These are phyloP conservation scores for Anacardium occidentale DNA, from an alignment of 345 rosid genomes.

Conservation along the genomic window DNA sequence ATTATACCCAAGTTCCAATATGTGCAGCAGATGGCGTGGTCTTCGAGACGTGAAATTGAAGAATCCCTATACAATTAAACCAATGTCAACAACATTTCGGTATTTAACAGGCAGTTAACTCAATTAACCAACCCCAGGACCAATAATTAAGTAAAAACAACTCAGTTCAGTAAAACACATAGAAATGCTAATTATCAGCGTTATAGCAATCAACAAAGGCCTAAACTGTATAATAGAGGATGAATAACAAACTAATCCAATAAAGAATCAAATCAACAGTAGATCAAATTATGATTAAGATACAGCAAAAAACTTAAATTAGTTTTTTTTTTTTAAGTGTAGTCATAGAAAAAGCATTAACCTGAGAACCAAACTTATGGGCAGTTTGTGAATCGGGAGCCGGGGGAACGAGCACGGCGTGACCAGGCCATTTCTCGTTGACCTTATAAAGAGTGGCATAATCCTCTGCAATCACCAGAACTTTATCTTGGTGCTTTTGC, in stretches of 20 bases:
- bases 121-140: not conserved
- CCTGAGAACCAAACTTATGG: conserved; percentile 93
- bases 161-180: too few relatives aligned
- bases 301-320: conserved; percentile 1
- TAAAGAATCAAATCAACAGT: not conserved
- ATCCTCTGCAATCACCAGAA: conserved; percentile 96
- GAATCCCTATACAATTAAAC: conserved; percentile 57
- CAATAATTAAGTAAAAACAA: not conserved
- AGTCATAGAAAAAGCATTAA: conserved; percentile 10
- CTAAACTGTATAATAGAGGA: not conserved
- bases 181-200: too few relatives aligned
- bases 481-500: conserved; percentile 74
- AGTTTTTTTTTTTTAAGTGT: not conserved
- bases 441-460: conserved; percentile 78
- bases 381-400: conserved; percentile 73
- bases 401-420: conserved; percentile 88
- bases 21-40: conserved; percentile 78
- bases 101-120: not conserved
- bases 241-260: not conserved
- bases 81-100: conserved; percentile 4
- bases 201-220: not conserved
- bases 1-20: conserved; percentile 86
- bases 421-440: conserved; percentile 90
- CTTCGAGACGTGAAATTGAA: conserved; percentile 91
- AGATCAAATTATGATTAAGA: not conserved